Evolutionary conservation across 2,329 filamentous ascomycete species (phyloP), one percentile per base, ranked within the genome.

Genomic region (Blastomyces silverae): DNA sequence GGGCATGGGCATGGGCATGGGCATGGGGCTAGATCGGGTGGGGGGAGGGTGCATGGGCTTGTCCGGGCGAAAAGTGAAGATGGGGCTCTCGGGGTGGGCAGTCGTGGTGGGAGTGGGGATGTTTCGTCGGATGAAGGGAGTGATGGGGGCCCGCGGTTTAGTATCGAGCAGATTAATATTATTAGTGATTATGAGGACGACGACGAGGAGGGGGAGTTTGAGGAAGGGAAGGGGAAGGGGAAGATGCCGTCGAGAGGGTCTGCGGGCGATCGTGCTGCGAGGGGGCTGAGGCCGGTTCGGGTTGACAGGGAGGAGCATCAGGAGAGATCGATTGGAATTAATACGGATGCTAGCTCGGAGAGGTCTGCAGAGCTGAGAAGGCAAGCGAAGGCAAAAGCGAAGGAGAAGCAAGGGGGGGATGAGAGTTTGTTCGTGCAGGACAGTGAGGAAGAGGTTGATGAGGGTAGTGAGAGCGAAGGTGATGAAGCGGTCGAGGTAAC

Each of bases 121-220:
- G 69, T 73, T 48, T 79, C 75, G 71, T 81, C 80, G 44, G 81
- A 82, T 59, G 82, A 84, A 64, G 83, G 82, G 60, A 74, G 74
- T 39, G 77, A 79, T 53, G 73, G 76, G 31, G 79, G 76, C 31
- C 76, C 79, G 52, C 78, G 81, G 62, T 76, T 81, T 63, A 81
- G 84, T 67, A 84, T 88, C 64, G 85, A 87, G 67, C 73, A 79
- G n/a, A 82, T 86, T 67, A 81, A 81, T 67, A 71, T 86, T 15
- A 79, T 83, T 15, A 84, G 81, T 60, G 81, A 85, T 64, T 83
- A 84, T 39, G 79, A 81, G 57, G 73, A 76, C 17, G 74, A 77
- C 3, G 67, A 63, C 42, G 67, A 67, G 25, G 81, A 85, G 64
- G 83, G 83, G 37, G 79, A 81, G 56, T 73, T 75, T n/a, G 74